A percentile compares a stretch with the other conserved stretches of the same genome.
Evolutionary conservation across 2,329 filamentous ascomycete genomes (phyloP).

Genomic region (Botryotinia narcissicola): DNA sequence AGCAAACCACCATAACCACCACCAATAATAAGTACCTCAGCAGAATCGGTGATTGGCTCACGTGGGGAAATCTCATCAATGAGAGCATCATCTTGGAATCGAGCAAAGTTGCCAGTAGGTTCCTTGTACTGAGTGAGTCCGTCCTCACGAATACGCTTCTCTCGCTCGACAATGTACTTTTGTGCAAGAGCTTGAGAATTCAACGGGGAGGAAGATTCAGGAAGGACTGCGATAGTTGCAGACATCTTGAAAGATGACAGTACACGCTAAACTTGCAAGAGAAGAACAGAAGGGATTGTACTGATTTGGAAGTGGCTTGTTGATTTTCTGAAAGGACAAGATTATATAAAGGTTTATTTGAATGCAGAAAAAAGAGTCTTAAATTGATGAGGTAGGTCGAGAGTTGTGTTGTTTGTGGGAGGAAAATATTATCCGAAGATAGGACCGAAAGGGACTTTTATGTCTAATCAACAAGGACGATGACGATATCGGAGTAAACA

Average conservation of each 20-base stretch:
- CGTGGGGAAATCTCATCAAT: constrained; percentile 1
- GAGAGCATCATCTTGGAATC: constrained; percentile 13
- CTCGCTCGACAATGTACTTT: constrained; percentile 13
- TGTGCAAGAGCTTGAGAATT: constrained; percentile 11
- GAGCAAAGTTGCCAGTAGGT: constrained; percentile 6
- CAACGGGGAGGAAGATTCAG: constrained; percentile 12
- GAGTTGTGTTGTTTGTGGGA: not conserved
- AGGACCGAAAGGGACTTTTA: not conserved
- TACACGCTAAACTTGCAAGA: not conserved
- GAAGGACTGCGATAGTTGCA: constrained; percentile 15
- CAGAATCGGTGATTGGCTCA: constrained; percentile 10
- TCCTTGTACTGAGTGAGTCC: constrained; percentile 20
- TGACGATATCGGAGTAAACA: constrained; percentile 13
- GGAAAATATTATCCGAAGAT: not conserved
- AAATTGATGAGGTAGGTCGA: not conserved
- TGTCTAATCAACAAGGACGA: not conserved
- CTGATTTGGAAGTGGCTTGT: not conserved
- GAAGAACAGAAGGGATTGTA: not conserved
- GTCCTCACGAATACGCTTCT: constrained; percentile 18
- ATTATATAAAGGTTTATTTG: not conserved
- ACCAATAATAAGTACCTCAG: constrained; percentile 42
- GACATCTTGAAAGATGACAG: not conserved
- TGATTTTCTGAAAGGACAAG: not conserved
- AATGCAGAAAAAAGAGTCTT: not conserved
- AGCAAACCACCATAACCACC: constrained; percentile 42